Evolutionary conservation across 2,329 filamentous ascomycete genomes (phyloP).

Genomic region (Beauveria australis): DNA sequence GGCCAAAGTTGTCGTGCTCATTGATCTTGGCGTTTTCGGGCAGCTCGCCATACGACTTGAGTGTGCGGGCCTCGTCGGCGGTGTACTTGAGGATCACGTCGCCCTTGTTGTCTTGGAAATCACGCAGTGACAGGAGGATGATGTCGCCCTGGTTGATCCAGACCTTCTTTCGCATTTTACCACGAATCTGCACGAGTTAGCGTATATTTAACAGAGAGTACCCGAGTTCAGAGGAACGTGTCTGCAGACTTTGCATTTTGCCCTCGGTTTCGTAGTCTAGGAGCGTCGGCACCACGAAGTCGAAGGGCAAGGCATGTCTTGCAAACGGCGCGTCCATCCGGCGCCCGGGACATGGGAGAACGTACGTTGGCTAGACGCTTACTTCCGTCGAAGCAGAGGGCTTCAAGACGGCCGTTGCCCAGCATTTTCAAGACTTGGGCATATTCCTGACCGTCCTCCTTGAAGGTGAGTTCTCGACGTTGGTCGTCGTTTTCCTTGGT

Average conservation of each 20-base stretch:
- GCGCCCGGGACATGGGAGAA: slow-evolving; percentile 1
- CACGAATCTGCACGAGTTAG: slow-evolving; percentile 56
- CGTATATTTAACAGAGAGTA: no score
- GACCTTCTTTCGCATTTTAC: slow-evolving; percentile 99
- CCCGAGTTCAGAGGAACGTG: background rate
- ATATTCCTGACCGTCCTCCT: slow-evolving; percentile 83
- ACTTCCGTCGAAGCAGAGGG: slow-evolving; percentile 83
- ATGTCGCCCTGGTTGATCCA: slow-evolving; percentile 99
- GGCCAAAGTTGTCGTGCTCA: slow-evolving; percentile 91
- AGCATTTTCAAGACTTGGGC: slow-evolving; percentile 72
- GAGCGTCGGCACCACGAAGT: background rate
- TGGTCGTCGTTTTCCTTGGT: slow-evolving; percentile 99
- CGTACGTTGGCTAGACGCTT: slow-evolving; percentile 34
- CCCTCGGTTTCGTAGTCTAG: background rate
- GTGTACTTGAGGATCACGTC: slow-evolving; percentile 97
- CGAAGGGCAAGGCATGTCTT: background rate
- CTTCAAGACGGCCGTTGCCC: slow-evolving; percentile 88
- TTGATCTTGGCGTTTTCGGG: slow-evolving; percentile 99
- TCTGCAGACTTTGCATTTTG: background rate
- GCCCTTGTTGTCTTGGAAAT: slow-evolving; percentile 93
- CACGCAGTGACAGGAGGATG: slow-evolving; percentile 77
- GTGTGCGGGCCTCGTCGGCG: slow-evolving; percentile 85
- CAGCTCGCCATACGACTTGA: slow-evolving; percentile 96
- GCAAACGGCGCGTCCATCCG: background rate
- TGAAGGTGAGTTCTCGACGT: slow-evolving; percentile 97